Percentiles rank a stretch among this genome's conserved stretches.
Conservation (phyloP, 2,329 filamentous ascomycete genomes). For the Eurotiales sp. region DNA sequence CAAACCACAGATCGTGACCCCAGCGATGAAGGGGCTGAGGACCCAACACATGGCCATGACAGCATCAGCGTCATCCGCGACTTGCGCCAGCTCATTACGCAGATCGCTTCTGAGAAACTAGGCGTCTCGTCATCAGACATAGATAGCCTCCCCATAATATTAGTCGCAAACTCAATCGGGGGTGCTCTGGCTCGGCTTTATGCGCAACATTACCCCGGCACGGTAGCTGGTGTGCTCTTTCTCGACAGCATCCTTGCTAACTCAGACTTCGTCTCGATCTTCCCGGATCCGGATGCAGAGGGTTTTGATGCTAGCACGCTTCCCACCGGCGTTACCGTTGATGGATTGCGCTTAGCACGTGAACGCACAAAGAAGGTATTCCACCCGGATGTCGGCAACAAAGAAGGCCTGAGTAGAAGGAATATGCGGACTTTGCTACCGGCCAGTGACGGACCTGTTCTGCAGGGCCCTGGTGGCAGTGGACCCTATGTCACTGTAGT, state of each 20-base stretch:
- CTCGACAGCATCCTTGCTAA: slow-evolving; percentile 59
- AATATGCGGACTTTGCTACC: slow-evolving; percentile 46
- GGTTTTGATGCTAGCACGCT: slow-evolving; percentile 43
- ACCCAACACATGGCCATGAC: slow-evolving; percentile 48
- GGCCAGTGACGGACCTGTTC: slow-evolving; percentile 36
- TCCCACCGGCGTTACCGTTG: slow-evolving; percentile 35
- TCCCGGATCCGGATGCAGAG: slow-evolving; percentile 52
- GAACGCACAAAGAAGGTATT: slow-evolving; percentile 40
- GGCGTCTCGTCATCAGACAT: slow-evolving; percentile 6
- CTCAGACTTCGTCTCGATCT: slow-evolving; percentile 52
- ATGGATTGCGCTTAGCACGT: slow-evolving; percentile 34
- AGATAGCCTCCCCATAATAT: slow-evolving; percentile 36
- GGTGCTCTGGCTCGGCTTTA: slow-evolving; percentile 53
- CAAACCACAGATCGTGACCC: slow-evolving; percentile 47
- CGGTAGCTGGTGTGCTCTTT: slow-evolving; percentile 47
- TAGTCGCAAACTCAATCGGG: slow-evolving; percentile 53
- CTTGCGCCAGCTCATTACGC: slow-evolving; percentile 43
- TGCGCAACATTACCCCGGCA: slow-evolving; percentile 44
- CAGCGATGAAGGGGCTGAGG: slow-evolving; percentile 27
- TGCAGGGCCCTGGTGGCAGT: slow-evolving; percentile 35
- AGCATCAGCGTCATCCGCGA: slow-evolving; percentile 42
- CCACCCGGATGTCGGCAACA: slow-evolving; percentile 48
- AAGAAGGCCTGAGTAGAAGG: slow-evolving; percentile 49
- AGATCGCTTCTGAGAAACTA: slow-evolving; percentile 35
- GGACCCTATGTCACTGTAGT: slow-evolving; percentile 48